Evolutionary conservation across 2,329 filamentous ascomycete genomes (phyloP).

Genomic region (Karstenula rhodostoma): DNA sequence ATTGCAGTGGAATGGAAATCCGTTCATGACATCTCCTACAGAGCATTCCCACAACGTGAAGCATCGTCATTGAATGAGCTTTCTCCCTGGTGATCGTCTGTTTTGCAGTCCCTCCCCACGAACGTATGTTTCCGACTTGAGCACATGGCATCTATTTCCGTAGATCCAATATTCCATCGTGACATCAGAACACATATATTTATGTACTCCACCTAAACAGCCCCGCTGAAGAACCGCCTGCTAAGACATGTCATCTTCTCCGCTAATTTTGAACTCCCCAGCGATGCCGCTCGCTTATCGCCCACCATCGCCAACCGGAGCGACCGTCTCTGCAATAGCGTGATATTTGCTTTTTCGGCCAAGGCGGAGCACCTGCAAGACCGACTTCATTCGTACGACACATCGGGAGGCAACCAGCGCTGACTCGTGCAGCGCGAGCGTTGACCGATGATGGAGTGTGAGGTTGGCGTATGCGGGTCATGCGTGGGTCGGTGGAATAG

Average conservation of each 20-base stretch:
- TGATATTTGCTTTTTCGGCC: constrained; percentile 7
- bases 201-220: background rate
- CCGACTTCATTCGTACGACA: constrained; percentile 2
- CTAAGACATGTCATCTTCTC: background rate
- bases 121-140: background rate
- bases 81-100: background rate
- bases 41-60: background rate
- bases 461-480: background rate
- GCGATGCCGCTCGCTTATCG: background rate
- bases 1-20: background rate
- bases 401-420: background rate
- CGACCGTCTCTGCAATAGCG: background rate
- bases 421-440: background rate
- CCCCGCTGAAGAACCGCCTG: background rate
- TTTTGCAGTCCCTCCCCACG: background rate
- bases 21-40: background rate
- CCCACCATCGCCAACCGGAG: background rate
- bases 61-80: background rate
- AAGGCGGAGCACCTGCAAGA: constrained; percentile 1
- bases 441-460: background rate
- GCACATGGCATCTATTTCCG: background rate
- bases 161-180: background rate
- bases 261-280: background rate
- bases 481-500: too few species aligned
- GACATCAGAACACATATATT: background rate